These are phyloP conservation scores for Dichotomocladium elegans DNA, from an alignment of 371 early-diverging fungal genomes.

Conservation along the genomic window DNA sequence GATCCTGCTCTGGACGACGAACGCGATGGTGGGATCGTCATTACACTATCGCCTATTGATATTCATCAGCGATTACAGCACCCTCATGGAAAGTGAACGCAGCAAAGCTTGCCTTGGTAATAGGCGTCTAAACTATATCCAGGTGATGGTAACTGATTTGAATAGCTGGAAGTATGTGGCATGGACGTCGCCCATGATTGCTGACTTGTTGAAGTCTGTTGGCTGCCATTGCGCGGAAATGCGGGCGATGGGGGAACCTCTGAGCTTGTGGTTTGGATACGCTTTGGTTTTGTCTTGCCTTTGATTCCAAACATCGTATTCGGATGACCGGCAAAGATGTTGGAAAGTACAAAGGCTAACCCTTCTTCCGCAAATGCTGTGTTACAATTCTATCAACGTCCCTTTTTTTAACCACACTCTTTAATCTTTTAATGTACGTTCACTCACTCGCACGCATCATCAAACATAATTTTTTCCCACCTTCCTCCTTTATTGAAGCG, in stretches of 20 bases:
- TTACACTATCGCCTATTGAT: conserved; percentile 1
- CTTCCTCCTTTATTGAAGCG: too few species aligned
- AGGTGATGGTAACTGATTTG: not conserved
- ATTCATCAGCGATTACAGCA: too few species aligned
- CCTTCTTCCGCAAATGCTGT: not conserved
- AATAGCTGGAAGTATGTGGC: not conserved
- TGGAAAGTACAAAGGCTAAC: not conserved
- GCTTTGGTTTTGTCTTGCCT: conserved; percentile 22
- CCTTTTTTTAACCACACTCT: too few species aligned
- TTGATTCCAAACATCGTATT: conserved; percentile 23
- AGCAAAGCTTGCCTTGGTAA: conserved; percentile 4
- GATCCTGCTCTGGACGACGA: conserved; percentile 2
- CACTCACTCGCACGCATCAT: too few species aligned
- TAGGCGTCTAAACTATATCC: conserved; percentile 15
- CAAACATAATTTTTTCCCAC: too few species aligned
- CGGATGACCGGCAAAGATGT: not conserved
- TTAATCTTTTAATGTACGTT: too few species aligned
- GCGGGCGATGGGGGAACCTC: conserved; percentile 9
- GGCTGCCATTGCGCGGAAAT: conserved; percentile 2
- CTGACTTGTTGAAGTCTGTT: not conserved
- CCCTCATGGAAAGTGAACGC: not conserved
- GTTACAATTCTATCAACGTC: too few species aligned
- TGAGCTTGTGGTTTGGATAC: conserved; percentile 6
- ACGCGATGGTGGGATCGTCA: conserved; percentile 8
- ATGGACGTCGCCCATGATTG: conserved; percentile 5